Base-by-base conservation (phyloP, 495 filamentous ascomycete species). In the Penicillium atrosanguineum region DNA sequence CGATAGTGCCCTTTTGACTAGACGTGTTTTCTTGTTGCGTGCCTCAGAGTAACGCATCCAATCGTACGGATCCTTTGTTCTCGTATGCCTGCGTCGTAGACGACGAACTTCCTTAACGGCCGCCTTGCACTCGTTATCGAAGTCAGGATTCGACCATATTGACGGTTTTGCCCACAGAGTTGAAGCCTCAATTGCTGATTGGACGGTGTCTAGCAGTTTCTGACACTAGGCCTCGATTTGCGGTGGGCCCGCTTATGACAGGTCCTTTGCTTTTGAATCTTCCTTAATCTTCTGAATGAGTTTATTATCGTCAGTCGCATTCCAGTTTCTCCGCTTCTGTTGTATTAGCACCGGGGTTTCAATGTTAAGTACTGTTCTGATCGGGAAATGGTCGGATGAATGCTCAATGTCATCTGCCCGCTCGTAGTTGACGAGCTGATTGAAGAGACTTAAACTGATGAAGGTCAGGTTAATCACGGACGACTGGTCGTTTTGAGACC, bases 391-490 rank as follows among this genome's bases (percentile, higher is more conserved):
- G 34, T 61, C 48, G n/a, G 53, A 61, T 12, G 31, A 21, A 43
- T 57, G 28, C 21, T 56, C 40, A 1, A 60, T n/a, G 41, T 56
- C 45, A 19, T 56, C 48, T 15, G 48, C 53, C n/a, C 29, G 8
- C 21, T 46, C 28, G 23, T 37, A 44, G 31, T 12, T n/a, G 1
- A 51, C 42, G 2, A 52, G 31, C 7, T 46, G 21, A 34, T 42
- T 34, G 25, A 29, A 12, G 19, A 51, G 47, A n/a, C 18, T 48
- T 1, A n/a, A 37, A 38, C 16, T 53, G n/a, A 54, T 28, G 11
- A 58, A 43, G n/a, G 55, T 58, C 18, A 58, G 55, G 25, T 58
- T 44, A 21, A 58, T 53, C 12, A 52, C 46, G 9, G 55, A 57
- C 16, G 21, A n/a, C 15, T 38, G n/a, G 7, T 47, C 38, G 28